A percentile compares a stretch with the other conserved stretches of the same genome.
Evolutionary conservation across 495 filamentous ascomycete genomes (phyloP).

Genomic region (Parachaetomium inaequale): DNA sequence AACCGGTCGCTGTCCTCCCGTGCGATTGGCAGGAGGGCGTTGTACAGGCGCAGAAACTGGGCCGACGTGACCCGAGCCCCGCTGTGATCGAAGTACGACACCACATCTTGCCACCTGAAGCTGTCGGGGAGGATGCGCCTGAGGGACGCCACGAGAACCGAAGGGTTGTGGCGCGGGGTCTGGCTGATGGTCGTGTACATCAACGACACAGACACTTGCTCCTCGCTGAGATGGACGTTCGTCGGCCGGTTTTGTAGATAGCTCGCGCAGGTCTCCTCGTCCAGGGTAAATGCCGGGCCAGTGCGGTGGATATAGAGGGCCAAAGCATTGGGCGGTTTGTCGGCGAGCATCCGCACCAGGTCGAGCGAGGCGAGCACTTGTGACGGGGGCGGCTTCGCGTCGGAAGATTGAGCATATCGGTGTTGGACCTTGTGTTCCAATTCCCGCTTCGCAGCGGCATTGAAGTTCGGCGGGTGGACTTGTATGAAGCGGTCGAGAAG

Average conservation of each 20-base stretch:
- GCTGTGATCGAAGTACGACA: conserved; percentile 79
- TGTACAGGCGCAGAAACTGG: conserved; percentile 78
- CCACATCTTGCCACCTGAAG: conserved; percentile 78
- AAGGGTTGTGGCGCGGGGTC: conserved; percentile 68
- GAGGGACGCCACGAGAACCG: conserved; percentile 62
- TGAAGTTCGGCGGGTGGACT: conserved; percentile 77
- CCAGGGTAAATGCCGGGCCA: conserved; percentile 57
- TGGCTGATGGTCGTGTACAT: conserved; percentile 71
- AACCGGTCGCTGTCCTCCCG: conserved; percentile 48
- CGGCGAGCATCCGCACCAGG: conserved; percentile 62
- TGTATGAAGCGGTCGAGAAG: conserved; percentile 79
- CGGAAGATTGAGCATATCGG: conserved; percentile 57
- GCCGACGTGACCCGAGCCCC: conserved; percentile 66
- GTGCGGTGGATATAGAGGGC: conserved; percentile 71
- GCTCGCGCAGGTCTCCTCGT: conserved; percentile 46
- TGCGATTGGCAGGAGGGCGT: conserved; percentile 67
- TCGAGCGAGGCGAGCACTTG: conserved; percentile 72
- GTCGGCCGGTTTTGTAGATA: conserved; percentile 63
- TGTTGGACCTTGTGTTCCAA: conserved; percentile 62
- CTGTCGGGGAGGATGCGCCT: conserved; percentile 46
- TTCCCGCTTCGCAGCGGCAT: conserved; percentile 65
- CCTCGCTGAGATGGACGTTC: conserved; percentile 68
- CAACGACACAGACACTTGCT: conserved; percentile 75
- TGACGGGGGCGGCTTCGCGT: conserved; percentile 58
- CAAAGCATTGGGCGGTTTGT: conserved; percentile 61